These are phyloP conservation scores for Coniella vitis DNA, from an alignment of 2,329 filamentous ascomycete species.

Conservation along the genomic window DNA sequence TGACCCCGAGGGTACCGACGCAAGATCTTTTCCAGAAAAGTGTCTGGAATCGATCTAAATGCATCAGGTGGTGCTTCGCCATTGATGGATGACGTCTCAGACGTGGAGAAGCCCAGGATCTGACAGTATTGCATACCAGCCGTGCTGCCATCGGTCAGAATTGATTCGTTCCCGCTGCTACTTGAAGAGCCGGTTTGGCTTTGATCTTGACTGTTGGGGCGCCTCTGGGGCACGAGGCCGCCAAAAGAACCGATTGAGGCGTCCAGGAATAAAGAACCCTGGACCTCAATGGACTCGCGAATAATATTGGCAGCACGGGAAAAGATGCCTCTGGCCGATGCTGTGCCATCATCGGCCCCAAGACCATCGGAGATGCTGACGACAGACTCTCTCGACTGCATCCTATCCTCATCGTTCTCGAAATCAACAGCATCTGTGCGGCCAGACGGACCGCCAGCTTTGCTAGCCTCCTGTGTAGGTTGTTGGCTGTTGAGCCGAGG, in stretches of 20 bases:
- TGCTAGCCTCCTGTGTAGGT: not conserved
- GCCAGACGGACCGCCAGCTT: too few relatives aligned
- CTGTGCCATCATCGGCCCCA: not conserved
- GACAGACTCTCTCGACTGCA: not conserved
- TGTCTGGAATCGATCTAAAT: slow-evolving; percentile 28
- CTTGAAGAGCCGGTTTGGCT: not conserved
- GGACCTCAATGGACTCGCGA: slow-evolving; percentile 34
- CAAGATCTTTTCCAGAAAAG: slow-evolving; percentile 33
- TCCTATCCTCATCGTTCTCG: not conserved
- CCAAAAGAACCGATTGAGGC: slow-evolving; percentile 26
- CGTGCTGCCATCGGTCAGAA: not conserved
- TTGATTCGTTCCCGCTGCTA: not conserved
- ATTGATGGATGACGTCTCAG: slow-evolving; percentile 27
- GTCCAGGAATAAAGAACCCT: slow-evolving; percentile 32
- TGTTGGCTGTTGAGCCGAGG: too few relatives aligned
- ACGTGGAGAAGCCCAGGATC: slow-evolving; percentile 33
- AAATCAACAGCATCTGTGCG: not conserved
- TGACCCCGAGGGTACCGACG: slow-evolving; percentile 38
- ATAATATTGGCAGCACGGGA: slow-evolving; percentile 37
- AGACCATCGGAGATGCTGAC: not conserved
- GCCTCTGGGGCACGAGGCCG: slow-evolving; percentile 18
- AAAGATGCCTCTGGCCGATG: slow-evolving; percentile 21
- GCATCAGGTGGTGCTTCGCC: slow-evolving; percentile 16
- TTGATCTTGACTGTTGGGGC: not conserved
- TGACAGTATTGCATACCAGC: slow-evolving; percentile 19